Conservation (phyloP, 305 asterid genomes). For the Fraxinus floribunda region DNA sequence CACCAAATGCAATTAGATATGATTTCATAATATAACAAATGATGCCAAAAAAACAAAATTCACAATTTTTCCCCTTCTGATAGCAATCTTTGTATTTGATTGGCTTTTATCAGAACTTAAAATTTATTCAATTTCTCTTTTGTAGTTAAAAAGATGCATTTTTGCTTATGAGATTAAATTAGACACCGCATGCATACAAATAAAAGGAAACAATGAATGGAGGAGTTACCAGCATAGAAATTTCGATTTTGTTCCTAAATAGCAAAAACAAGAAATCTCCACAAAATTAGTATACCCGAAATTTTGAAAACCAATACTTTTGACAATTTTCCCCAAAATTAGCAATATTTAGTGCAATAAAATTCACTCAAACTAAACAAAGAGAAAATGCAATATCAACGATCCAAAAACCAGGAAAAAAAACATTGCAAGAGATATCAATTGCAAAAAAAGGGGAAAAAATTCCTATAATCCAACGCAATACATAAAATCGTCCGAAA, state of each 20-base stretch:
- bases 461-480: background rate
- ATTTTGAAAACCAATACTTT: background rate
- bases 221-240: background rate
- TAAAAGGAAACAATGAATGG: background rate
- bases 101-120: background rate
- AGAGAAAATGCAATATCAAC: conserved; percentile 8
- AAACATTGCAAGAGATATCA: conserved; percentile 8
- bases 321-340: background rate
- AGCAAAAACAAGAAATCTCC: background rate
- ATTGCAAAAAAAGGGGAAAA: background rate
- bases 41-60: background rate
- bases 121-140: background rate
- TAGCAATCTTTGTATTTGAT: background rate
- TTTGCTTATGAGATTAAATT: background rate
- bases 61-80: background rate
- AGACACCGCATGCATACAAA: background rate
- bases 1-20: background rate
- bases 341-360: background rate
- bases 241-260: background rate
- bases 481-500: background rate
- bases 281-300: background rate
- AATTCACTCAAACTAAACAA: background rate
- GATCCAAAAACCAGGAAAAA: conserved; percentile 19
- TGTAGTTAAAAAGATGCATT: background rate
- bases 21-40: background rate